Base-by-base conservation (phyloP, 2,329 filamentous ascomycete species). In the Geosmithia putterillii region DNA sequence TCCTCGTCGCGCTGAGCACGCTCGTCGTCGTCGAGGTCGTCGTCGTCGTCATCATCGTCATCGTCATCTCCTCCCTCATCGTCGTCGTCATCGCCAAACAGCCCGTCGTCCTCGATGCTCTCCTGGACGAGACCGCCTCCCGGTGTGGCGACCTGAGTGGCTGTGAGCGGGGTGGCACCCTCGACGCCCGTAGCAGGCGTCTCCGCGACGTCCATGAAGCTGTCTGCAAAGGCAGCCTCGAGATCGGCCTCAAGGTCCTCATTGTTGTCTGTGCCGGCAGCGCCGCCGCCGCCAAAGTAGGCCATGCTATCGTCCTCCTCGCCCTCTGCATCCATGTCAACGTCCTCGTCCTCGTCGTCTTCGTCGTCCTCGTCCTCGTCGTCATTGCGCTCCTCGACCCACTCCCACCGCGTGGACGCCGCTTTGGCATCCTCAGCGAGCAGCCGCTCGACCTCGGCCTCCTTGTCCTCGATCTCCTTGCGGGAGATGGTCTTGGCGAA, bases 401-500 rank as follows among this genome's bases (percentile, higher is more conserved):
- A 68, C 54, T 87, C 79, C 52, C 76, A 83, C 42, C 67, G 70
- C 14, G 80, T 76, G 19, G 73, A 73, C 2, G 70, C 50, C 4
- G 79, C 74, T 35, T 71, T 70, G 42, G 73, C 70, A 52, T 95
- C 88, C 36, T 80, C 77, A 38, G 73, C 72, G 3, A 94, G 69
- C 28, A 94, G 65, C 38, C 81, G 73, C 49, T 87, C 79, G 28
- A 94, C 86, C 51, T 85, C 77, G 44, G 80, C 77, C 55, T 94
- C 87, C 41, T 90, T 86, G 51, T 86, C 82, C 57, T 90, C 83
- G 48, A 92, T 89, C 50, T 89, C 85, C 46, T 86, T 81, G 45
- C 88, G 81, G 47, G 81, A 86, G 43, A 90, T 76, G 3, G 86
- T 80, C 56, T 89, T 88, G 45, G 87, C 78, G 62, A 94, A 94